Base-by-base conservation (phyloP, 2,329 filamentous ascomycete species). In the Talaromyces sp. region DNA sequence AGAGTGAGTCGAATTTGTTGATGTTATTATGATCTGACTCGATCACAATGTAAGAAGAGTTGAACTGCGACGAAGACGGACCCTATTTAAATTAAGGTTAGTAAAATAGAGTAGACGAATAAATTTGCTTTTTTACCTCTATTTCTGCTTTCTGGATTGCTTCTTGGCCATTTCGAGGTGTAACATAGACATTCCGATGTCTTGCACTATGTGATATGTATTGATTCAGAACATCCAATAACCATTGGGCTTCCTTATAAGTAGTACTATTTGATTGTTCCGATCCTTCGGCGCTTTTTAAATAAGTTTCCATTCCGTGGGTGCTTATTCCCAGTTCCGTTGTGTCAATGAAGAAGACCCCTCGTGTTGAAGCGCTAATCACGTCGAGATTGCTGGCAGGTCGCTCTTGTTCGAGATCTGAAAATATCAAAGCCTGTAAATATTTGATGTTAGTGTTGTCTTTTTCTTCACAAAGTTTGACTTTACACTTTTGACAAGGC, bases 291-390 rank as follows among this genome's bases (percentile, higher is more conserved):
- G 72, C 54, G 22, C 59, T 68, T 2, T 65, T 65, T 13, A 70
- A 66, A 14, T 67, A 46, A 35, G 56, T 47, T 20, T 65, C 59
- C n/a, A 73, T 66, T 9, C 72, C 66, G 14, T 65, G 62, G 0
- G 73, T 60, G 10, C 65, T 64, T 3, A 65, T 56, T 0, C 70
- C 71, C 17, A 65, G 56, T 48, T 75, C 70, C 0, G 70, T 70
- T 35, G 73, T 75, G 4, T 73, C 72, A 22, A 75, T 61, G 57
- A 75, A 75, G 4, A 65, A 48, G 16, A 73, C 65, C 10, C 67
- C 71, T 6, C 46, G 47, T 0, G 68, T 74, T 20, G 47, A 68
- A 6, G 43, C 11, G 14, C 11, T 47, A 33, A 59, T 56, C 7
- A 30, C 44, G 14, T 19, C 37, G 66, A 49, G 16, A 67, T 54